These are phyloP conservation scores for Berkeleyomyces rouxiae DNA, from an alignment of 2,329 filamentous ascomycete genomes.

Conservation along the genomic window DNA sequence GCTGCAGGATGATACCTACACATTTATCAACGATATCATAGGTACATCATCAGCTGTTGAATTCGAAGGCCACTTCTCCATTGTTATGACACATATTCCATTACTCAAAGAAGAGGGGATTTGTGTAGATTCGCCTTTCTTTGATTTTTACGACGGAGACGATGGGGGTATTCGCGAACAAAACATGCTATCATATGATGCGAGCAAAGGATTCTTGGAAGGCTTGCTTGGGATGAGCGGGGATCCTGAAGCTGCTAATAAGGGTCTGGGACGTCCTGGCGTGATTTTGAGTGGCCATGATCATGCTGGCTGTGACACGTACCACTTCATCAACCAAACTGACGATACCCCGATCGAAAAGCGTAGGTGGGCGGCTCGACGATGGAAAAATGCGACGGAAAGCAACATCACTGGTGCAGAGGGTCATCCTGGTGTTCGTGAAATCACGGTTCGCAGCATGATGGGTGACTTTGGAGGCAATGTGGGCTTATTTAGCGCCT, in stretches of 20 bases:
- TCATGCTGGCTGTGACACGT: constrained; percentile 82
- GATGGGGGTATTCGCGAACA: constrained; percentile 71
- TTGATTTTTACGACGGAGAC: constrained; percentile 57
- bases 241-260: constrained; percentile 37
- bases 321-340: constrained; percentile 61
- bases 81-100: constrained; percentile 84
- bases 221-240: constrained; percentile 67
- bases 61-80: constrained; percentile 50
- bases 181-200: constrained; percentile 64
- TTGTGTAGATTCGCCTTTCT: constrained; percentile 72
- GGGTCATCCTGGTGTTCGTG: constrained; percentile 50
- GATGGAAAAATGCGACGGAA: constrained; percentile 30
- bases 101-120: constrained; percentile 68
- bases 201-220: constrained; percentile 61
- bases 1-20: constrained; percentile 61
- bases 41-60: constrained; percentile 43
- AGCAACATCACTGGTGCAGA: constrained; percentile 25
- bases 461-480: constrained; percentile 96
- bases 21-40: constrained; percentile 57
- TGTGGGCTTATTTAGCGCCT: constrained; percentile 70
- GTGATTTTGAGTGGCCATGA: constrained; percentile 87
- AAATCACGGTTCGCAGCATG: constrained; percentile 92
- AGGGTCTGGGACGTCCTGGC: constrained; percentile 53
- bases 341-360: constrained; percentile 24
- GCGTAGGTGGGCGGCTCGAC: constrained; percentile 32